phyloP scores from a whole-genome alignment of 2,329 filamentous ascomycete species.

The Xylaria digitata region DNA sequence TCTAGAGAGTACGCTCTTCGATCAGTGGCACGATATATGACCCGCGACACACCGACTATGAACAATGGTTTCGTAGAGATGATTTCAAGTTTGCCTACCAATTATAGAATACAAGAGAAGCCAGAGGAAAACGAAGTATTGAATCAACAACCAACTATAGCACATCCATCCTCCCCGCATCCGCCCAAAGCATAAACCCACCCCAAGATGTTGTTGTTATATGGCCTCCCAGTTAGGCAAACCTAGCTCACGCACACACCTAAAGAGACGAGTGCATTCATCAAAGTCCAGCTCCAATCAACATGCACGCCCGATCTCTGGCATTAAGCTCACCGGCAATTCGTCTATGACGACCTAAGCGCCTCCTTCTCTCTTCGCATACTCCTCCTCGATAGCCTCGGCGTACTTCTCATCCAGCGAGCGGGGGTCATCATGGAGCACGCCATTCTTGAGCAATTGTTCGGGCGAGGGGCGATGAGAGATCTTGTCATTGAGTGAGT shows the following conservation, averaged over 20 bases:
- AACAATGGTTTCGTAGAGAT: neutral
- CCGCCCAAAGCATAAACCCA: neutral
- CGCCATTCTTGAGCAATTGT: constrained; percentile 80
- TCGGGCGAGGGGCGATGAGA: constrained; percentile 80
- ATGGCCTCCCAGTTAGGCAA: neutral
- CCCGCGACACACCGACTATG: no score
- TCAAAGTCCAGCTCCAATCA: neutral
- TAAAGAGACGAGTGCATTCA: neutral
- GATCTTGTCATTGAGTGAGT: constrained; percentile 88
- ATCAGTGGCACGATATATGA: neutral
- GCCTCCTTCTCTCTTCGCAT: constrained; percentile 71
- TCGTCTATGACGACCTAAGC: constrained; percentile 54
- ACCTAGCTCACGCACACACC: neutral
- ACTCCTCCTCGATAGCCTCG: constrained; percentile 72
- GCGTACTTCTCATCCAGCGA: constrained; percentile 67
- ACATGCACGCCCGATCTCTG: neutral
- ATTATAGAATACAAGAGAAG: constrained; percentile 14
- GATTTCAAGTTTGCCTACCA: neutral
- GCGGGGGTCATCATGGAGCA: constrained; percentile 76
- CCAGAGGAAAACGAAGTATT: constrained; percentile 4
- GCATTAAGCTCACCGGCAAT: neutral
- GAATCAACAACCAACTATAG: neutral
- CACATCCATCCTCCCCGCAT: neutral
- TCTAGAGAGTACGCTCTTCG: neutral
- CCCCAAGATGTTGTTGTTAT: constrained; percentile 5